These are phyloP conservation scores for Cymodocea nodosa DNA, from an alignment of 116 monocot species.

Conservation along the genomic window DNA sequence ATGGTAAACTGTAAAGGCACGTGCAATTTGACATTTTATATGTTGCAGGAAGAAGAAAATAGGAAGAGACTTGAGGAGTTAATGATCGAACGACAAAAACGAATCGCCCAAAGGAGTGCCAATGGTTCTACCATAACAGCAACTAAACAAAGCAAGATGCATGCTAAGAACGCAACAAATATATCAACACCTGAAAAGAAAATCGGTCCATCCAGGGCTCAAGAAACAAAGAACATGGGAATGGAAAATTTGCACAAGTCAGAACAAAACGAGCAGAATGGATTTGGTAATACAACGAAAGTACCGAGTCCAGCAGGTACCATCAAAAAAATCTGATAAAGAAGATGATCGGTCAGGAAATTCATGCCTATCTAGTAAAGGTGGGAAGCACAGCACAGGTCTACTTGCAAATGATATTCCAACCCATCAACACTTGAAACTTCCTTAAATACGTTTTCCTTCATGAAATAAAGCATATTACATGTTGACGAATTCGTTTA, in stretches of 20 bases:
- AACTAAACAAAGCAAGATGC: background rate
- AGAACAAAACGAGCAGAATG: background rate
- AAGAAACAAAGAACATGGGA: background rate
- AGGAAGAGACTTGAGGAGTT: conserved; percentile 14
- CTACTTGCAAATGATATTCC: too few species aligned
- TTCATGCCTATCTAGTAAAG: too few species aligned
- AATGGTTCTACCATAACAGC: background rate
- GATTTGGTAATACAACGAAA: too few species aligned
- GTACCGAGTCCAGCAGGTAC: too few species aligned
- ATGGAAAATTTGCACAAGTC: background rate
- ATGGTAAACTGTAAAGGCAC: background rate
- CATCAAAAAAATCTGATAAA: too few species aligned
- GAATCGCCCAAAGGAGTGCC: conserved; percentile 16
- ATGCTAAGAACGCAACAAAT: background rate
- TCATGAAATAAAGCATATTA: too few species aligned
- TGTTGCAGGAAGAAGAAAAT: conserved; percentile 18
- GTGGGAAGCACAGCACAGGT: too few species aligned
- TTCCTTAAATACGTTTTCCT: too few species aligned
- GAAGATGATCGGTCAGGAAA: too few species aligned
- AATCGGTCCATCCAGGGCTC: background rate
- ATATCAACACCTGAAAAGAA: background rate
- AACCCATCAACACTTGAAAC: too few species aligned
- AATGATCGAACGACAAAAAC: conserved; percentile 7
- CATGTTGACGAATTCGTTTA: too few species aligned
- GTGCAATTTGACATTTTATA: background rate